These are phyloP conservation scores for Trypanosoma melophagium DNA, from an alignment of 208 protist species.

Conservation along the genomic window DNA sequence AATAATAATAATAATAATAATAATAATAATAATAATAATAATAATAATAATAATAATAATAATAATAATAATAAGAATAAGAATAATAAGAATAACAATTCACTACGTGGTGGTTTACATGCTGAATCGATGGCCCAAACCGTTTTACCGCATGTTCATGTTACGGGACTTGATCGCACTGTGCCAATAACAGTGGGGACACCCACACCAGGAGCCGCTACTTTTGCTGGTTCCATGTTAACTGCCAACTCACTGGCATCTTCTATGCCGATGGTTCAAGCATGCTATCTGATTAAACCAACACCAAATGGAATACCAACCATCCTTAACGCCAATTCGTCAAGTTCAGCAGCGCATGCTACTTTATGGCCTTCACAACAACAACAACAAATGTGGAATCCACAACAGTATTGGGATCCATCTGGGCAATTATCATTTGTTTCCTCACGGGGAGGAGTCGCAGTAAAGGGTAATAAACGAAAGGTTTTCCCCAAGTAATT, in stretches of 20 bases:
- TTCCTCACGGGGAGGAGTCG: background rate
- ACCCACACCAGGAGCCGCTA: no score
- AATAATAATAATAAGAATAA: slow-evolving; percentile 3
- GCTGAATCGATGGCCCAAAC: background rate
- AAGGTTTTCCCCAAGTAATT: background rate
- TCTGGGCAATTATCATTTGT: background rate
- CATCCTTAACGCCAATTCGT: background rate
- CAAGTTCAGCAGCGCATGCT: background rate
- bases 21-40: background rate
- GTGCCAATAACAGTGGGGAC: no score
- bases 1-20: background rate
- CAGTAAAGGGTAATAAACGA: slow-evolving; percentile 8
- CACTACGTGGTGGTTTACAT: background rate
- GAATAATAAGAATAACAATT: background rate
- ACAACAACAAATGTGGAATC: background rate
- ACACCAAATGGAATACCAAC: background rate
- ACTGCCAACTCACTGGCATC: background rate
- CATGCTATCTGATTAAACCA: slow-evolving; percentile 8
- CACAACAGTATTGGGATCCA: background rate
- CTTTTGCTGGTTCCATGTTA: no score
- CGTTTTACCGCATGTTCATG: background rate
- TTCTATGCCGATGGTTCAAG: background rate
- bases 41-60: background rate
- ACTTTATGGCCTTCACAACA: slow-evolving; percentile 1
- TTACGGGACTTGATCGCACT: no score